These are phyloP conservation scores for Tritrichomonas musculus DNA, from an alignment of 208 protist species.

Conservation along the genomic window DNA sequence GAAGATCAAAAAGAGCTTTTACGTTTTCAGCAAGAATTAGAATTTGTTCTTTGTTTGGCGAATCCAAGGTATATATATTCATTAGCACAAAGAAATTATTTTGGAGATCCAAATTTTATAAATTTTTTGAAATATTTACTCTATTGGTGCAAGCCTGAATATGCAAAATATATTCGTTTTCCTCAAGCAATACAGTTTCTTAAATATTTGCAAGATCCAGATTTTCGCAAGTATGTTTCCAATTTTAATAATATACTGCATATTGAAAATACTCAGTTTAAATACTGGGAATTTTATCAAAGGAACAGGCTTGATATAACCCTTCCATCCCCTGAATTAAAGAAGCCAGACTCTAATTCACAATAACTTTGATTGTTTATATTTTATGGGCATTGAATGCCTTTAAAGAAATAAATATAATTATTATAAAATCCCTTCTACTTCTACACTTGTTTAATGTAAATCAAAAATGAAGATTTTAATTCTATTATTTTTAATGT, in stretches of 20 bases:
- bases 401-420: no score
- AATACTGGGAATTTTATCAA: not conserved
- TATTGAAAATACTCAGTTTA: not conserved
- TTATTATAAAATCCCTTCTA: no score
- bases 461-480: no score
- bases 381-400: no score
- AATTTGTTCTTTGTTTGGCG: constrained; percentile 39
- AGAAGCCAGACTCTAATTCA: no score
- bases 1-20: not conserved
- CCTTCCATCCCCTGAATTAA: no score
- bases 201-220: constrained; percentile 12
- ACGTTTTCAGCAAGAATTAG: constrained; percentile 30
- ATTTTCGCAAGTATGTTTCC: constrained; percentile 1
- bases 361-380: no score
- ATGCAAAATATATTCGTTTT: constrained; percentile 32
- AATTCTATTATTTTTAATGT: no score
- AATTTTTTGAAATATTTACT: constrained; percentile 35
- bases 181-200: constrained; percentile 35
- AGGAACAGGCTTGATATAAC: constrained; percentile 10
- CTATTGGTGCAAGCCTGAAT: constrained; percentile 37
- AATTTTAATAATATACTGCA: not conserved
- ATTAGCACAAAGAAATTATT: constrained; percentile 27
- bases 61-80: constrained; percentile 36
- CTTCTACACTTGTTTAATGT: no score
- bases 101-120: constrained; percentile 4